phyloP scores from a whole-genome alignment of 2,329 filamentous ascomycete species.

The Fusarium bactridioides region DNA sequence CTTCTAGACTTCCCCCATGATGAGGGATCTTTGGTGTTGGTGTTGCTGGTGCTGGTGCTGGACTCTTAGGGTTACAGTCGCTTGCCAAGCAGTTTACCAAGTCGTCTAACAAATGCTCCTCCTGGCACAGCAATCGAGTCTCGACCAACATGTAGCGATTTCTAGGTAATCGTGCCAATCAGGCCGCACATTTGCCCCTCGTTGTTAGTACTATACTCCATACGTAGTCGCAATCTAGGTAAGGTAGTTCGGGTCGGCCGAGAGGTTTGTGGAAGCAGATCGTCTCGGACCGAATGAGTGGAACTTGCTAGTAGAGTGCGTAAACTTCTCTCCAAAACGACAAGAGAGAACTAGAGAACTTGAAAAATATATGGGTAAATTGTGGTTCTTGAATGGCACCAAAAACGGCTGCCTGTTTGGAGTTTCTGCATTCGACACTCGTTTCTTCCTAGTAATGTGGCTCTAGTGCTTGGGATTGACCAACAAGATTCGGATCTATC shows the following conservation, averaged over 20 bases:
- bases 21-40: neutral
- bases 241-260: slow-evolving; percentile 1
- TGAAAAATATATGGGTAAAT: slow-evolving; percentile 1
- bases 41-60: neutral
- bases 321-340: neutral
- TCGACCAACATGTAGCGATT: neutral
- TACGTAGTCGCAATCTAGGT: neutral
- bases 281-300: slow-evolving; percentile 19
- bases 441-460: slow-evolving; percentile 31
- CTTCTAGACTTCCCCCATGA: neutral
- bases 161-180: slow-evolving; percentile 14
- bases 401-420: slow-evolving; percentile 19
- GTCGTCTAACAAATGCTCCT: neutral
- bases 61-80: neutral
- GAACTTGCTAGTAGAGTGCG: neutral
- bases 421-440: slow-evolving; percentile 29
- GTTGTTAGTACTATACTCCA: slow-evolving; percentile 4
- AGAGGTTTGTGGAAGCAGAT: slow-evolving; percentile 7
- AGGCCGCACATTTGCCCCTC: slow-evolving; percentile 1
- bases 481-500: neutral
- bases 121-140: neutral
- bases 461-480: neutral
- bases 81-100: neutral
- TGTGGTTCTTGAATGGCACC: slow-evolving; percentile 8
- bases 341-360: slow-evolving; percentile 13